Percentiles rank a stretch among this genome's conserved stretches.
Conservation (phyloP, 169 alveolate genomes). For the Plasmodium ovale region DNA sequence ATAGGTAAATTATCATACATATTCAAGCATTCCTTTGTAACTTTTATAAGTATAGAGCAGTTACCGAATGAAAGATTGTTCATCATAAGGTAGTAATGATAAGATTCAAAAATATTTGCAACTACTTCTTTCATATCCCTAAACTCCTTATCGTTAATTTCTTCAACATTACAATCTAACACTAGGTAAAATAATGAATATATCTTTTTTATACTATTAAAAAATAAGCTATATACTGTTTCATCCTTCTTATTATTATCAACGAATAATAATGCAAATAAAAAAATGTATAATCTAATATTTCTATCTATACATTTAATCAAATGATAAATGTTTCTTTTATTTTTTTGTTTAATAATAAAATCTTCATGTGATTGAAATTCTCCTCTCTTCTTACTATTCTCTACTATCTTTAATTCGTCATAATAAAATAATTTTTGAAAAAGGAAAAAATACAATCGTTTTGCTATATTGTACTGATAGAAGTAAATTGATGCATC, state of each 20-base stretch:
- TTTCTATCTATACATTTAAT: conserved; percentile 55
- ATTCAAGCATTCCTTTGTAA: conserved; percentile 66
- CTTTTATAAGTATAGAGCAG: conserved; percentile 28
- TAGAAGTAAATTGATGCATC: conserved; percentile 63
- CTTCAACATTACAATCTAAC: conserved; percentile 5
- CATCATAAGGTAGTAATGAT: conserved; percentile 36
- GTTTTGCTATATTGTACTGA: conserved; percentile 62
- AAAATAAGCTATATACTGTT: conserved; percentile 36
- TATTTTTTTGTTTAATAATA: conserved; percentile 3
- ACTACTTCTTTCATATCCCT: conserved; percentile 10
- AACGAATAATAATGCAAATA: conserved; percentile 60
- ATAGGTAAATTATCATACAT: conserved; percentile 68
- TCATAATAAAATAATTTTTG: conserved; percentile 43
- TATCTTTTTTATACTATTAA: conserved; percentile 49
- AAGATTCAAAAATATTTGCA: conserved; percentile 43
- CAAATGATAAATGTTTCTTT: conserved; percentile 19
- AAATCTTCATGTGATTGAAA: background rate
- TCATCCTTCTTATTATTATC: conserved; percentile 35
- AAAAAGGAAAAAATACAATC: conserved; percentile 70
- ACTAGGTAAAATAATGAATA: conserved; percentile 15
- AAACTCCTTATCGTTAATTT: conserved; percentile 15
- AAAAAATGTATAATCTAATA: conserved; percentile 65
- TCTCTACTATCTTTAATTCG: background rate
- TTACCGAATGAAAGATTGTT: conserved; percentile 43
- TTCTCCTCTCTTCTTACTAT: background rate